These are phyloP conservation scores for Sporisorium reilianum DNA, from an alignment of 1,284 basidiomycete species.

Conservation along the genomic window DNA sequence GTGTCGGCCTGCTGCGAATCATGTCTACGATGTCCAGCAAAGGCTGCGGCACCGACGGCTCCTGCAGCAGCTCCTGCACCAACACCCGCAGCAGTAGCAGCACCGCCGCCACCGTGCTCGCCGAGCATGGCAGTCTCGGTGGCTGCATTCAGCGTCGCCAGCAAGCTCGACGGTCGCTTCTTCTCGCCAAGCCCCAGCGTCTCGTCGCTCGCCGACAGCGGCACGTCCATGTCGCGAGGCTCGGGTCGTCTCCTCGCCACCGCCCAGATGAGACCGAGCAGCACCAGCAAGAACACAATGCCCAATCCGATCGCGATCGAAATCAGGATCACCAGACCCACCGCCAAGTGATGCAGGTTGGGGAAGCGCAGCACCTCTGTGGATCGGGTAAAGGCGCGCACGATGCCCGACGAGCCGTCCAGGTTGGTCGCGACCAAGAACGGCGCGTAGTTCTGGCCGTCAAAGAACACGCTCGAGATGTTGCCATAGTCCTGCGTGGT, in stretches of 20 bases:
- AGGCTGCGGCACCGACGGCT: constrained; percentile 47
- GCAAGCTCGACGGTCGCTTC: constrained; percentile 57
- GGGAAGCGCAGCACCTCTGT: constrained; percentile 70
- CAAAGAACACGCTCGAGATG: constrained; percentile 79
- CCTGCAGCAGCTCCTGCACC: constrained; percentile 15
- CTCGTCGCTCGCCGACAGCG: constrained; percentile 54
- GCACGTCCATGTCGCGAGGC: constrained; percentile 44
- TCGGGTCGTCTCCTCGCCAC: constrained; percentile 77
- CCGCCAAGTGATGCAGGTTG: constrained; percentile 74
- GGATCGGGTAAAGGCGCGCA: constrained; percentile 80
- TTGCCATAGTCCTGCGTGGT: constrained; percentile 77
- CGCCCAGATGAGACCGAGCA: constrained; percentile 89
- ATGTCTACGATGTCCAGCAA: constrained; percentile 71
- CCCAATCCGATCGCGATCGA: constrained; percentile 96
- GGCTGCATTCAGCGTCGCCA: constrained; percentile 70
- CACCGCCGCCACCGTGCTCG: constrained; percentile 79
- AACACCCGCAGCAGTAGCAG: constrained; percentile 74
- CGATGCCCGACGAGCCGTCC: constrained; percentile 78
- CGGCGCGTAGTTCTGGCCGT: constrained; percentile 85
- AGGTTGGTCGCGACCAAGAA: constrained; percentile 81
- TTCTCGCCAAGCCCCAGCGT: constrained; percentile 54
- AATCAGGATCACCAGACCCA: constrained; percentile 93
- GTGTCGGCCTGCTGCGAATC: constrained; percentile 51
- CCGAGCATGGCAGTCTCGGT: constrained; percentile 88
- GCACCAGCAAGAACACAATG: constrained; percentile 88